Evolutionary conservation across 495 filamentous ascomycete genomes (phyloP).

Genomic region (Neurospora cerealis): DNA sequence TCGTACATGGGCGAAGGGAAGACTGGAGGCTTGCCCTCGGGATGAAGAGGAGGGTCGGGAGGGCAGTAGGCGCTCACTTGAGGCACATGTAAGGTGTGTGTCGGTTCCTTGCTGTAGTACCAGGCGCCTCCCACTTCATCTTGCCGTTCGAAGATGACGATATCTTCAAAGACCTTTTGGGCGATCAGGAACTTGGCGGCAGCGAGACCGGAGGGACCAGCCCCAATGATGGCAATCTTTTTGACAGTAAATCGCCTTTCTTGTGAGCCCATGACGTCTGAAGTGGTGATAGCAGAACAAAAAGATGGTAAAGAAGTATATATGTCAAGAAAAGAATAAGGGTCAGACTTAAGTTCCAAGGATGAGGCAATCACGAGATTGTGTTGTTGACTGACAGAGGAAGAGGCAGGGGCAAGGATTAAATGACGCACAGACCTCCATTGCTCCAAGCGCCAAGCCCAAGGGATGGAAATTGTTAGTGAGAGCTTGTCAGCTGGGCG

Average conservation of each 20-base stretch:
- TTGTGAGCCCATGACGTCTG: constrained; percentile 17
- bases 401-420: background rate
- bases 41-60: constrained; percentile 29
- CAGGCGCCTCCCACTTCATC: constrained; percentile 67
- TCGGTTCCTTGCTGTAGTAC: constrained; percentile 52
- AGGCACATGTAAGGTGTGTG: constrained; percentile 24
- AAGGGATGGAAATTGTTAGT: background rate
- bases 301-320: background rate
- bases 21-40: constrained; percentile 27
- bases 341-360: background rate
- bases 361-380: background rate
- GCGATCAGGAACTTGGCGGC: constrained; percentile 67
- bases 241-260: constrained; percentile 29
- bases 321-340: background rate
- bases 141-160: constrained; percentile 78
- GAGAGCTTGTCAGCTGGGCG: background rate
- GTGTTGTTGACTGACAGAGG: background rate
- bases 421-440: background rate
- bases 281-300: background rate
- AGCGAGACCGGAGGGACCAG: constrained; percentile 56
- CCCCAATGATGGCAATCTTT: constrained; percentile 58
- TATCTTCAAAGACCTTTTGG: constrained; percentile 57
- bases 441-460: background rate
- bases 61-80: constrained; percentile 30
- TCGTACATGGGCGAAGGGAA: constrained; percentile 72